These are phyloP conservation scores for Phytopythium boreale DNA, from an alignment of 352 stramenopile genomes.

Conservation along the genomic window DNA sequence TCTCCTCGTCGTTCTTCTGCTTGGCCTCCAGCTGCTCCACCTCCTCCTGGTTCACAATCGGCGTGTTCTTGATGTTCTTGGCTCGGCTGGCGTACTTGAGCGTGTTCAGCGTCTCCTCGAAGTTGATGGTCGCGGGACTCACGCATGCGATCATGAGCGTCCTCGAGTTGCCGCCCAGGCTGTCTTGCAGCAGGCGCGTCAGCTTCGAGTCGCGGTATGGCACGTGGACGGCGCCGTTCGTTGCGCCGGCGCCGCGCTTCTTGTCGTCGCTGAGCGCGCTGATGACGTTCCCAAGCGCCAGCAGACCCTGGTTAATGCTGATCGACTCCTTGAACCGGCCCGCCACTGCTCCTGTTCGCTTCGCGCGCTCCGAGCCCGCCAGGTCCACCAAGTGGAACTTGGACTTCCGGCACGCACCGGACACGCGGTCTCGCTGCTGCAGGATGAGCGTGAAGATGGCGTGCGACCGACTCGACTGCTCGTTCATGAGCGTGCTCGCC, in stretches of 20 bases:
- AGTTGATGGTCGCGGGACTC: conserved; percentile 74
- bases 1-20: conserved; percentile 46
- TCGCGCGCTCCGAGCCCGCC: conserved; percentile 92
- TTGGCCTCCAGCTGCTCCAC: conserved; percentile 44
- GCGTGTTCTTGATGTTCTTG: conserved; percentile 99
- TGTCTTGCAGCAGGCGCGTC: conserved; percentile 86
- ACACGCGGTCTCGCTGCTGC: conserved; percentile 53
- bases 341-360: conserved; percentile 88
- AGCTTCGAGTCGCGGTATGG: conserved; percentile 92
- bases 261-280: conserved; percentile 91
- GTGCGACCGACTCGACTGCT: conserved; percentile 87
- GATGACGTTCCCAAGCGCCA: conserved; percentile 96
- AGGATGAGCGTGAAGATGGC: conserved; percentile 90
- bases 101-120: conserved; percentile 97
- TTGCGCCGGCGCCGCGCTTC: conserved; percentile 39
- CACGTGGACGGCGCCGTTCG: conserved; percentile 53
- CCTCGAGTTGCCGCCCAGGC: conserved; percentile 85
- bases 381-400: conserved; percentile 97
- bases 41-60: conserved; percentile 93
- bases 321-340: conserved; percentile 92
- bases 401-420: conserved; percentile 50
- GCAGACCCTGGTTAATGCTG: conserved; percentile 94
- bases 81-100: conserved; percentile 98
- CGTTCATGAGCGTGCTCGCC: conserved; percentile 90
- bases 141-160: conserved; percentile 91